Base-by-base conservation (phyloP, 1,284 basidiomycete genomes). In the Phlebopus sp. region DNA sequence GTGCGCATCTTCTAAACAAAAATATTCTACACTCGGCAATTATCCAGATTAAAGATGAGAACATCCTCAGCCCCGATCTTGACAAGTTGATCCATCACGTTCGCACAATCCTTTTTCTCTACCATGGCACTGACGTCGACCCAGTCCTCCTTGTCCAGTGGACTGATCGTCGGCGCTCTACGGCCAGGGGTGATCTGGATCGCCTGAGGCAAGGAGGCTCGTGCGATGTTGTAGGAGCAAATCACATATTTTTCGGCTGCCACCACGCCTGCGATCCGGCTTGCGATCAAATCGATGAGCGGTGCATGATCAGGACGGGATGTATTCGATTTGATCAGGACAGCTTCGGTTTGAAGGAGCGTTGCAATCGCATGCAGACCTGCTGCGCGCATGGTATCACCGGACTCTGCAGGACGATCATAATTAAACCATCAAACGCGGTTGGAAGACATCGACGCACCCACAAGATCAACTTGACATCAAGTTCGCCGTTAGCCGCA, bases 301-400 rank as follows among this genome's bases (percentile, higher is more conserved):
- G 86, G 76, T 2, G 78, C 73, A 41, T 86, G 74, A 2, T 84
- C 72, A 0, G 80, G 75, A 69, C 92, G 84, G 56, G 86, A 86
- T 0, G 82, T 75, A 45, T 71, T 74, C 1, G 94, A 91, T 52
- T 85, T 87, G 76, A 99, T 97, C 38, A 99, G 82, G 45, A 97
- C 92, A 3, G 96, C 96, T 72, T 99, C 90, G 0, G 93, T 91
- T 38, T 82, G 69, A 47, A 98, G 81, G 13, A 99, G 70, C 2
- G 92, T 96, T 37, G 86, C 88, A 62, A 99, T 97, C 27, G 94
- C 84, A 68, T 92, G 90, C 46, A 99, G 77, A 40, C 96, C 96
- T 2, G 95, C 96, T 19, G 96, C 97, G 36, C 96, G 92, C 97
- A 99, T 99, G 2, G 96, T 99, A 62, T 99, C 97, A 25, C 96